A percentile compares a stretch with the other conserved stretches of the same genome.
These are phyloP conservation scores for Singerocomus inundabilis DNA, from an alignment of 1,284 basidiomycete species.

Conservation along the genomic window DNA sequence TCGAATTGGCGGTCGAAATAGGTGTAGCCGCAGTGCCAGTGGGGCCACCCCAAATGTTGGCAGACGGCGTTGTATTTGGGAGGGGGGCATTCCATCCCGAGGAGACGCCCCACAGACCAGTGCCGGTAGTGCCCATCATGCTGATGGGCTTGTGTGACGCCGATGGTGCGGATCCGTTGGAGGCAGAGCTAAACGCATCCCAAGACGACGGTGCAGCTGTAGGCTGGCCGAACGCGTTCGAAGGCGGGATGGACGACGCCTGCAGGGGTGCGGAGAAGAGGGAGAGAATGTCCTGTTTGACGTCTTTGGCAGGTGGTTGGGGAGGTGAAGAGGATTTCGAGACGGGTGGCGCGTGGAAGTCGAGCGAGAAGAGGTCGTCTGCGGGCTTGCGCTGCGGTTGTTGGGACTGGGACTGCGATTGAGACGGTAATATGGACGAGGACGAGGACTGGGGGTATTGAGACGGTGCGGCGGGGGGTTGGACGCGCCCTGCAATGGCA, in stretches of 20 bases:
- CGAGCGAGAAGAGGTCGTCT: conserved; percentile 82
- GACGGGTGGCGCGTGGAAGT: conserved; percentile 66
- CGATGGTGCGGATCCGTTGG: not conserved
- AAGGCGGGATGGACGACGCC: conserved; percentile 29
- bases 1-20: no score
- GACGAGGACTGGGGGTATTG: conserved; percentile 6
- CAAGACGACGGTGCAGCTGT: conserved; percentile 22
- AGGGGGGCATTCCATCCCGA: conserved; percentile 54
- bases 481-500: conserved; percentile 27
- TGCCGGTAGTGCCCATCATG: conserved; percentile 56
- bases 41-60: conserved; percentile 43
- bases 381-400: conserved; percentile 22
- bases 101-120: conserved; percentile 61
- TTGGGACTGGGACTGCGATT: not conserved
- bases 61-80: conserved; percentile 30
- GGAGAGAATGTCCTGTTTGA: conserved; percentile 86
- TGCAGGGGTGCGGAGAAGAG: conserved; percentile 79
- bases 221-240: conserved; percentile 30
- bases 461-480: conserved; percentile 5
- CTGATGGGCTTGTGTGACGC: conserved; percentile 40
- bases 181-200: conserved; percentile 8
- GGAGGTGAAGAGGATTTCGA: conserved; percentile 31
- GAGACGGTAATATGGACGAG: not conserved
- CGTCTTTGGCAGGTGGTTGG: conserved; percentile 57
- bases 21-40: no score